A percentile compares a stretch with the other conserved stretches of the same genome.
These are phyloP conservation scores for Ilex paraguariensis DNA, from an alignment of 305 asterid species.

Conservation along the genomic window DNA sequence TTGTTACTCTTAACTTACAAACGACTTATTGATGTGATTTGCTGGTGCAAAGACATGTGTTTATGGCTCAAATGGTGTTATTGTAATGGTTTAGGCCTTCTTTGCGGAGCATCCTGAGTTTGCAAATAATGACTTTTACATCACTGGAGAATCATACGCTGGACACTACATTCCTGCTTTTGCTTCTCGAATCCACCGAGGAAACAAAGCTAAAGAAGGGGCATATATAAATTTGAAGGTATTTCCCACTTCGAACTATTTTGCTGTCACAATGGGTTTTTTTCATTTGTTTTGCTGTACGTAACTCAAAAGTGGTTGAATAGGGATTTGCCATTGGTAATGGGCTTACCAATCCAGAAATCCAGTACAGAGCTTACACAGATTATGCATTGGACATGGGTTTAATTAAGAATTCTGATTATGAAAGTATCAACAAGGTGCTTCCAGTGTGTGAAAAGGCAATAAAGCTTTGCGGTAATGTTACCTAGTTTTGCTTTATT, in stretches of 20 bases:
- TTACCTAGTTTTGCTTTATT: slow-evolving; percentile 6
- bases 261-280: background rate
- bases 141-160: slow-evolving; percentile 97
- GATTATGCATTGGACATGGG: slow-evolving; percentile 94
- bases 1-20: too few relatives aligned
- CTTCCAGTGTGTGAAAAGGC: slow-evolving; percentile 86
- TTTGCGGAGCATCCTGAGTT: slow-evolving; percentile 80
- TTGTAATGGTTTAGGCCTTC: slow-evolving; percentile 57
- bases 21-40: too few relatives aligned
- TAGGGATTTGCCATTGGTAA: slow-evolving; percentile 99
- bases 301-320: slow-evolving; percentile 23
- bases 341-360: slow-evolving; percentile 95
- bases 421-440: slow-evolving; percentile 69
- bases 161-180: slow-evolving; percentile 98
- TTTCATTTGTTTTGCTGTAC: slow-evolving; percentile 6
- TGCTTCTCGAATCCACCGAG: slow-evolving; percentile 87
- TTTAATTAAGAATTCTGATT: slow-evolving; percentile 56
- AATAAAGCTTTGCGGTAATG: slow-evolving; percentile 86
- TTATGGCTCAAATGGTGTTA: background rate
- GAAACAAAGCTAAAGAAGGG: slow-evolving; percentile 88
- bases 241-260: slow-evolving; percentile 17
- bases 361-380: slow-evolving; percentile 89
- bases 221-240: slow-evolving; percentile 84
- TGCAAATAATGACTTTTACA: slow-evolving; percentile 79
- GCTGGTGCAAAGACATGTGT: too few relatives aligned